Evolutionary conservation across 805 yeast species (phyloP), one percentile per base, ranked within the genome.

Genomic region (Phaffomyces opuntiae): DNA sequence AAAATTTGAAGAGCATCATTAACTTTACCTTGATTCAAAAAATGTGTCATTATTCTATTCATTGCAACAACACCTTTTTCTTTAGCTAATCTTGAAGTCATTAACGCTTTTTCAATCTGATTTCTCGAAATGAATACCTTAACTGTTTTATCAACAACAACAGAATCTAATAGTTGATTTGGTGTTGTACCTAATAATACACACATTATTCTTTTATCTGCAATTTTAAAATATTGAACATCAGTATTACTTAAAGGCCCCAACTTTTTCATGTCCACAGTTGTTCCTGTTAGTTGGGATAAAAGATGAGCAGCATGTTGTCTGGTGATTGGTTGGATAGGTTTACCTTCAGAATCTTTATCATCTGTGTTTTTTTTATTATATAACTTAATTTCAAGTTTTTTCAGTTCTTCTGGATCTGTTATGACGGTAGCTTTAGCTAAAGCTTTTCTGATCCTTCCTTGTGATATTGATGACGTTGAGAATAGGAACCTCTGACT

Each of bases 171-270:
- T 32, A 85, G 50, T 56, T 79, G 84, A 27, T 68, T 68, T 5
- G 75, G 78, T 29, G 75, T 75, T 0, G 79, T 72, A 2, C 90
- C 91, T 25, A 84, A 57, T 7, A 83, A 64, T 3, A 73, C 68
- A 55, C 75, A 75, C 36, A 78, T 52, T 46, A 83, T 60, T 42
- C 77, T 61, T 43, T 66, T 64, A 51, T 80, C 76, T 7, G 60
- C 66, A 2, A 64, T 50, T 3, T 62, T 45, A 38, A 68, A 51
- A 42, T 54, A 60, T 27, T 59, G 50, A 13, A 64, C 36, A 55
- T 69, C 73, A 1, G 61, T 59, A 32, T 64, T 52, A 33, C 64
- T 62, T 3, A 61, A 54, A 0, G 73, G 72, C 0, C 74, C 74
- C 5, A 69, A 42, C 2, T 57, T 50, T 8, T 58, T 37, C 48